A percentile compares a stretch with the other conserved stretches of the same genome.
Evolutionary conservation across 1,284 basidiomycete genomes (phyloP).

Genomic region (Ustilago hordei): DNA sequence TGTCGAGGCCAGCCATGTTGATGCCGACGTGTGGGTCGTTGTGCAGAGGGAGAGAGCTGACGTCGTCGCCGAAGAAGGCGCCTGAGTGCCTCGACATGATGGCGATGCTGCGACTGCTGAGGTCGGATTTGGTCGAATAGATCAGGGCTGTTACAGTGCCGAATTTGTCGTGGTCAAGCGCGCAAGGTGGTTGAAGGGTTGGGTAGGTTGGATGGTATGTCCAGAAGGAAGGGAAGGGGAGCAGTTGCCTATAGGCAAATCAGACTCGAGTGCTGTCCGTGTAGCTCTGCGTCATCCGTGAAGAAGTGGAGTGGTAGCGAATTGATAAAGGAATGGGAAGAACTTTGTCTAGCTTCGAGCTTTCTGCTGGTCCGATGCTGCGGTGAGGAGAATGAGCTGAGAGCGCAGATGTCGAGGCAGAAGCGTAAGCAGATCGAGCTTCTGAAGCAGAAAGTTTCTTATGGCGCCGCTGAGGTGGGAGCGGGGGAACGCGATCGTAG

Average conservation of each 20-base stretch:
- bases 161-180: neutral
- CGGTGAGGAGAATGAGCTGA: neutral
- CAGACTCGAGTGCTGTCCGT: constrained; percentile 10
- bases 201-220: constrained; percentile 5
- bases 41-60: constrained; percentile 39
- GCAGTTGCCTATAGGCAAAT: constrained; percentile 26
- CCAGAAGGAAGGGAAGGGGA: neutral
- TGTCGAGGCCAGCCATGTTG: constrained; percentile 50
- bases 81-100: constrained; percentile 49
- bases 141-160: neutral
- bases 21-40: constrained; percentile 53
- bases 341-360: neutral
- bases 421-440: neutral
- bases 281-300: constrained; percentile 27
- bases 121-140: neutral
- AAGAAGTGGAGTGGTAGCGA: neutral
- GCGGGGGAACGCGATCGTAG: neutral
- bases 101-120: neutral
- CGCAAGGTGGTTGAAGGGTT: neutral
- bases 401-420: neutral
- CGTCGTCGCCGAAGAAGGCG: constrained; percentile 50
- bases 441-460: neutral
- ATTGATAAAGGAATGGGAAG: neutral
- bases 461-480: neutral
- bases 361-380: constrained; percentile 2